A percentile compares a stretch with the other conserved stretches of the same genome.
phyloP scores from a whole-genome alignment of 2,329 filamentous ascomycete species.

The Fusarium sp. region DNA sequence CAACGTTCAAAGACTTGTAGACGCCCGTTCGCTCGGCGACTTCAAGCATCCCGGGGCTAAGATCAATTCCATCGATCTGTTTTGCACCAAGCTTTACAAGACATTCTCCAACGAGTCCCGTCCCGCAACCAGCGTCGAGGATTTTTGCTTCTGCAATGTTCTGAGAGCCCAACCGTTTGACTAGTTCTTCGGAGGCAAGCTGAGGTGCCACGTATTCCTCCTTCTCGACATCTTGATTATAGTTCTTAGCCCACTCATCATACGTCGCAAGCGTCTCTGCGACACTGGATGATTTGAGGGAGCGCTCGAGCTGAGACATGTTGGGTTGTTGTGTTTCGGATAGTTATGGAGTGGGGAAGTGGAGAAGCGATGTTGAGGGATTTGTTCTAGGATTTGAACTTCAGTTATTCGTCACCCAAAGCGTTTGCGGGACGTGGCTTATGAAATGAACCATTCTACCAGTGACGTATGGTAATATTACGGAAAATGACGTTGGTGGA shows the following conservation, averaged over 20 bases:
- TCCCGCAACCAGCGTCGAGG: slow-evolving; percentile 68
- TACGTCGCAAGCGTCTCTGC: slow-evolving; percentile 39
- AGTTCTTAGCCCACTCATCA: slow-evolving; percentile 49
- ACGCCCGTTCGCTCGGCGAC: slow-evolving; percentile 60
- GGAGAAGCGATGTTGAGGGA: no score
- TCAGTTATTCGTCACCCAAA: no score
- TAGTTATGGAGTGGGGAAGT: no score
- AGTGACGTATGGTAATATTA: not conserved
- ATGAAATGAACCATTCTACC: not conserved
- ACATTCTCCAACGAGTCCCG: slow-evolving; percentile 63
- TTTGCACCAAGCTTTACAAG: slow-evolving; percentile 58
- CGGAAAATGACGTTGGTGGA: not conserved
- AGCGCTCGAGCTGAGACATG: slow-evolving; percentile 30
- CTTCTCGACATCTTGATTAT: slow-evolving; percentile 49
- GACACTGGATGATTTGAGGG: slow-evolving; percentile 19
- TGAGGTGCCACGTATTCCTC: slow-evolving; percentile 60
- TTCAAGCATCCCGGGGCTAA: slow-evolving; percentile 65
- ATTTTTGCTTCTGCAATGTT: slow-evolving; percentile 45
- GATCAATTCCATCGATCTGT: slow-evolving; percentile 64
- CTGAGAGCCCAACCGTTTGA: slow-evolving; percentile 35
- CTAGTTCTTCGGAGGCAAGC: slow-evolving; percentile 51
- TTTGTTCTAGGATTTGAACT: no score
- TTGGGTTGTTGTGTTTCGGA: fast-evolving
- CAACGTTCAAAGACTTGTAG: slow-evolving; percentile 59
- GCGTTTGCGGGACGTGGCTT: not conserved